Percentiles rank a stretch among this genome's conserved stretches.
Evolutionary conservation across 768 basidiomycete species (phyloP).

Genomic region (Tylopilus balloui): DNA sequence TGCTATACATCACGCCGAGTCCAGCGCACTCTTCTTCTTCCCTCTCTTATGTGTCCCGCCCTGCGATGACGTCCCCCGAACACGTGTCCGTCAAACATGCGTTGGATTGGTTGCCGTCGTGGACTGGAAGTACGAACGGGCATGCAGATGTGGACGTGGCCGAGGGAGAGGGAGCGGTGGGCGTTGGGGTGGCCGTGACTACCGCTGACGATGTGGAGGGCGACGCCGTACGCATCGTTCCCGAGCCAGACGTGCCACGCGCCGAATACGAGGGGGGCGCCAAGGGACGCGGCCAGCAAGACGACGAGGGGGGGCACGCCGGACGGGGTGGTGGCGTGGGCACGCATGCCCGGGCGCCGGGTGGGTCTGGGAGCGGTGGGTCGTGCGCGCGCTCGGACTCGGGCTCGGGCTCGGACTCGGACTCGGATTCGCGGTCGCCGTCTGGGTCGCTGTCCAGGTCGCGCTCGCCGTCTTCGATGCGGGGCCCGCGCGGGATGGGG

Average conservation of each 20-base stretch:
- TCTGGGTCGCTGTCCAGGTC: slow-evolving; percentile 10
- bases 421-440: slow-evolving; percentile 2
- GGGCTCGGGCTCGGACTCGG: slow-evolving; percentile 2
- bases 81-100: slow-evolving; percentile 19
- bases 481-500: slow-evolving; percentile 11
- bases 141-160: background rate
- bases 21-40: background rate
- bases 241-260: background rate
- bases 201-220: slow-evolving; percentile 9
- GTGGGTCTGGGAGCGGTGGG: background rate
- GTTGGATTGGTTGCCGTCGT: background rate
- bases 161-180: background rate
- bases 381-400: too few species aligned
- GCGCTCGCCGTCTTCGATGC: slow-evolving; percentile 17
- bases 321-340: background rate
- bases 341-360: background rate
- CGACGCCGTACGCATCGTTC: background rate
- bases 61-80: slow-evolving; percentile 27
- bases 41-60: slow-evolving; percentile 14
- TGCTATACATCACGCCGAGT: background rate
- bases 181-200: slow-evolving; percentile 14
- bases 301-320: background rate
- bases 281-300: background rate
- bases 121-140: background rate
- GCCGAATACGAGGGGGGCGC: background rate